A percentile compares a stretch with the other conserved stretches of the same genome.
These are phyloP conservation scores for Suillus subaureus DNA, from an alignment of 768 basidiomycete genomes.

Conservation along the genomic window DNA sequence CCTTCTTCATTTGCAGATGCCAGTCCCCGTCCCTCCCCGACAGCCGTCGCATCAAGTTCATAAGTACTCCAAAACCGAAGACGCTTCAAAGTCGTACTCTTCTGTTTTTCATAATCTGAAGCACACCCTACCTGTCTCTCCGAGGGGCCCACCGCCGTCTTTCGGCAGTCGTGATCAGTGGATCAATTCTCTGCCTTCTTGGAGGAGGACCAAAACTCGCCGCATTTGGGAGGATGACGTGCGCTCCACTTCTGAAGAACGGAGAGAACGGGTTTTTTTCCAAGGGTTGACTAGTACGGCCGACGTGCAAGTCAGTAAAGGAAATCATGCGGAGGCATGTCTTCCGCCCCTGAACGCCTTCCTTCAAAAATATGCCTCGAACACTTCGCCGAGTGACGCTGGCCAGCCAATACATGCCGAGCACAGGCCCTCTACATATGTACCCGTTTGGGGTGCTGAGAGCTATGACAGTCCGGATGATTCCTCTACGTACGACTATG, in stretches of 20 bases:
- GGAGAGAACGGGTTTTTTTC: slow-evolving; percentile 59
- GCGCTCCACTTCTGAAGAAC: slow-evolving; percentile 17
- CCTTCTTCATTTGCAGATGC: slow-evolving; percentile 67
- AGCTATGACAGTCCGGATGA: too few species aligned
- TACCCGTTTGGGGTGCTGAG: neutral
- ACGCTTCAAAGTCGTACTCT: slow-evolving; percentile 36
- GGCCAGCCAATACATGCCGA: slow-evolving; percentile 22
- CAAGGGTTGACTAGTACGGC: slow-evolving; percentile 76
- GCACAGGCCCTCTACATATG: neutral
- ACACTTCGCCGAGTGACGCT: slow-evolving; percentile 27
- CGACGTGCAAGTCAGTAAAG: slow-evolving; percentile 84
- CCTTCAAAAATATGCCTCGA: slow-evolving; percentile 10
- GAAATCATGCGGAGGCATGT: slow-evolving; percentile 81
- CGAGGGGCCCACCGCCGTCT: slow-evolving; percentile 62
- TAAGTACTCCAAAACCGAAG: slow-evolving; percentile 56
- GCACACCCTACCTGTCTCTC: slow-evolving; percentile 60
- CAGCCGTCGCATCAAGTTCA: slow-evolving; percentile 63
- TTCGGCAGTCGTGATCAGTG: slow-evolving; percentile 72
- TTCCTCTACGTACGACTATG: slow-evolving; percentile 17
- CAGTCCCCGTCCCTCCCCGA: slow-evolving; percentile 77
- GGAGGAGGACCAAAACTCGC: slow-evolving; percentile 69
- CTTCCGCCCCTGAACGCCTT: slow-evolving; percentile 67
- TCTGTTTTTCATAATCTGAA: slow-evolving; percentile 57
- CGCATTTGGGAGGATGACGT: slow-evolving; percentile 64
- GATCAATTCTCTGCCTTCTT: slow-evolving; percentile 70